Base-by-base conservation (phyloP, 2,329 filamentous ascomycete genomes). In the Diaporthe sp. region DNA sequence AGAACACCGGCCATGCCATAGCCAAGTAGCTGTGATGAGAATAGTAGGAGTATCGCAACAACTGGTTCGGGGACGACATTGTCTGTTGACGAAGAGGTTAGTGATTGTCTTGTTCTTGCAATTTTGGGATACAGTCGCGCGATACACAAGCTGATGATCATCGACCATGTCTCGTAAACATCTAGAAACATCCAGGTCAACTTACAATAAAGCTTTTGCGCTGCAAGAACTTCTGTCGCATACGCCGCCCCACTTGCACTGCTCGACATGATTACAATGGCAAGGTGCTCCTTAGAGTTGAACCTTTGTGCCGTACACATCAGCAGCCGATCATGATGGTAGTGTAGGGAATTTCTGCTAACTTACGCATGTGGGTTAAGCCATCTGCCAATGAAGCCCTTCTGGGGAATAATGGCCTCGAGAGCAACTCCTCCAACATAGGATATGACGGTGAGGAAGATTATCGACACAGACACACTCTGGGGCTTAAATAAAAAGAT, bases 401-500 rank as follows among this genome's bases (percentile, higher is more conserved):
- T 80, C 13, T 80, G 80, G 1, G 86, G 85, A 15, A 79, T 34
- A 28, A 87, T 83, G 3, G 81, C 73, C 4, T 83, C 81, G 83
- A 87, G 82, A 13, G 80, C 79, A 62, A 86, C 83, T 17, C 86
- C 86, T 13, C 86, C 77, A 13, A 86, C 79, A 73, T 87, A 88
- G 46, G 82, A 83, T 19, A 88, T 82, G 39, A 88, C 84, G 4
- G 83, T 83, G 72, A 88, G 75, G 79, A 88, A 88, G 28, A 88
- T 84, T 22, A 83, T 80, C 2, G 84, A 86, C 13, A 88, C 84
- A 37, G 78, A 83, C 65, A 88, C 84, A 6, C 81, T 82, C 78
- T 87, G 87, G 2, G 87, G 86, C 78, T 87, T 87, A 82, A 88
- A 88, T 70, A 85, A 84, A 78, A 84, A 88, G 73, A 88, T 87